phyloP scores from a whole-genome alignment of 2,329 filamentous ascomycete species.

The Tolypocladium sp. region DNA sequence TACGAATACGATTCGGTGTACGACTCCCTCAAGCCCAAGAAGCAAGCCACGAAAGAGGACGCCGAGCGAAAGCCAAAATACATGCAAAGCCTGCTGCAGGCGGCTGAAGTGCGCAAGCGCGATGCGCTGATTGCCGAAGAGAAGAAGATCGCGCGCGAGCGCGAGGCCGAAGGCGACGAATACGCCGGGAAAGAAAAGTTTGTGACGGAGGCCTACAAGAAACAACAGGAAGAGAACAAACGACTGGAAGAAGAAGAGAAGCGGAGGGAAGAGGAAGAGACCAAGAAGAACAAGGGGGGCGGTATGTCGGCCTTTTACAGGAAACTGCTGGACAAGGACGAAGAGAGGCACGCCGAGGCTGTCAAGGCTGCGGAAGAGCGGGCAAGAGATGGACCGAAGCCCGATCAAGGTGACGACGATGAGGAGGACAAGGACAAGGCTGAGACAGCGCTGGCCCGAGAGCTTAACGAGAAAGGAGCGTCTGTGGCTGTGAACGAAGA shows the following conservation, averaged over 20 bases:
- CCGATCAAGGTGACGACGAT: slow-evolving; percentile 17
- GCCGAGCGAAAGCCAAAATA: slow-evolving; percentile 64
- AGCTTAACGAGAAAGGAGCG: slow-evolving; percentile 54
- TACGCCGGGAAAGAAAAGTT: slow-evolving; percentile 80
- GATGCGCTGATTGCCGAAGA: slow-evolving; percentile 72
- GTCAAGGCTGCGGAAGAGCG: slow-evolving; percentile 56
- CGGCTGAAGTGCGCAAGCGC: slow-evolving; percentile 67
- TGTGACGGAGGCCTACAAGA: slow-evolving; percentile 74
- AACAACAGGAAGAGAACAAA: slow-evolving; percentile 68
- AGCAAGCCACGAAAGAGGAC: slow-evolving; percentile 44
- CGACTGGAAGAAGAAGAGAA: slow-evolving; percentile 64
- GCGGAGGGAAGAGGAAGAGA: slow-evolving; percentile 53
- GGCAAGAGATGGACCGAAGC: slow-evolving; percentile 27
- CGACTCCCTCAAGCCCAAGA: slow-evolving; percentile 63
- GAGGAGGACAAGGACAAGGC: slow-evolving; percentile 43
- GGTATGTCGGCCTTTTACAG: slow-evolving; percentile 76
- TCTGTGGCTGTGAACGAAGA: slow-evolving; percentile 69
- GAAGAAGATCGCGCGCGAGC: slow-evolving; percentile 68
- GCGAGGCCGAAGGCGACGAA: slow-evolving; percentile 72
- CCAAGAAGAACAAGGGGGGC: slow-evolving; percentile 51
- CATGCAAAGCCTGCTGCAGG: slow-evolving; percentile 64
- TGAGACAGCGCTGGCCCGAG: slow-evolving; percentile 55
- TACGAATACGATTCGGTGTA: slow-evolving; percentile 83
- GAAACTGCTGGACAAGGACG: slow-evolving; percentile 61
- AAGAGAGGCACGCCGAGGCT: slow-evolving; percentile 59